Evolutionary conservation across 495 filamentous ascomycete species (phyloP), one percentile per base, ranked within the genome.

Genomic region (Immersiella caudata): DNA sequence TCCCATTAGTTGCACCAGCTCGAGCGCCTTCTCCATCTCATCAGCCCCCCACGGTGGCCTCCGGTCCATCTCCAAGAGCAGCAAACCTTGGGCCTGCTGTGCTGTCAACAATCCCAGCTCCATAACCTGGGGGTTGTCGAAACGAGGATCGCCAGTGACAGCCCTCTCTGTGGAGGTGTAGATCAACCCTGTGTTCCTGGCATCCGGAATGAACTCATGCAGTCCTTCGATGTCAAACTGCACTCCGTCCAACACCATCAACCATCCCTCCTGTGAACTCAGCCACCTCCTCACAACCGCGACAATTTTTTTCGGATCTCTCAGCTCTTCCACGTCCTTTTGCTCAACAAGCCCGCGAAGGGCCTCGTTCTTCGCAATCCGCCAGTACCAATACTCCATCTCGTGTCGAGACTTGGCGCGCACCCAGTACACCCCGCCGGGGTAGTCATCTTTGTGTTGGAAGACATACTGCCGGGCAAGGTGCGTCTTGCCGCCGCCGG

Each of bases 401-500:
- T 91, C 87, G 60, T 86, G 79, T 24, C 81, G 76, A 11, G 86
- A 88, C 70, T 90, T 90, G 11, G 91, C 88, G 62, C 88, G 84
- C 33, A 94, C 83, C 92, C 92, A 95, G 72, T 93, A 95, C 22
- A 93, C 83, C 6, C 92, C 92, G 1, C 90, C 92, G 0, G 84
- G 85, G 69, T 89, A 95, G 70, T 87, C 82, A 11, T 84, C 82
- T 21, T 82, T 84, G 65, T 91, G 86, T 25, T 82, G 79, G 62
- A 91, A 92, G 60, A 93, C 89, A 70, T 94, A 95, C 76, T 95
- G 85, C 7, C 92, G 83, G 36, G 90, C 91, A n/a, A 94, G 79
- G 74, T 94, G 91, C 0, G 90, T 90, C 76, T 95, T 95, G 22
- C 92, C 92, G 0, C 87, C 87, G 16, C 92, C 92, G n/a, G 91